phyloP scores from a whole-genome alignment of 1,284 basidiomycete genomes.

The Sphaerobolus stellatus region DNA sequence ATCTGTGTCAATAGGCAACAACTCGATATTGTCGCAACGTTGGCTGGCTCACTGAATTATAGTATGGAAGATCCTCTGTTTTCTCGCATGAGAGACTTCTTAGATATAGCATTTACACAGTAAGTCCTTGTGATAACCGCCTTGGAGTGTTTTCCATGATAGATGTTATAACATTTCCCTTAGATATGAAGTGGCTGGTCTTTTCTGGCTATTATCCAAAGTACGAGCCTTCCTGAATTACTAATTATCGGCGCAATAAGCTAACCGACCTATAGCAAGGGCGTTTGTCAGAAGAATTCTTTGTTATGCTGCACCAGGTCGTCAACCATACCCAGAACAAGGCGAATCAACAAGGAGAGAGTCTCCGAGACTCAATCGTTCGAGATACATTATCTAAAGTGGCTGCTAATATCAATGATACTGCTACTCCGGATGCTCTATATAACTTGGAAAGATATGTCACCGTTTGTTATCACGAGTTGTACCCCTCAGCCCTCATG shows the following conservation, averaged over 20 bases:
- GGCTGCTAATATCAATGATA: constrained; percentile 47
- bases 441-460: constrained; percentile 53
- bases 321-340: constrained; percentile 37
- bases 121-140: constrained; percentile 28
- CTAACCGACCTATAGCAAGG: constrained; percentile 35
- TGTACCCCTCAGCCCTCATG: constrained; percentile 50
- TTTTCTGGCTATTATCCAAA: constrained; percentile 57
- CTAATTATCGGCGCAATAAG: too few relatives aligned
- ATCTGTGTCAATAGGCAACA: constrained; percentile 35
- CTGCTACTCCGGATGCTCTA: constrained; percentile 47
- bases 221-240: constrained; percentile 41
- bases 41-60: constrained; percentile 47
- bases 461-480: constrained; percentile 53
- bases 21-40: constrained; percentile 47
- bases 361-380: constrained; percentile 51
- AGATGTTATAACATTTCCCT: too few relatives aligned
- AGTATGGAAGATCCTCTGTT: constrained; percentile 58
- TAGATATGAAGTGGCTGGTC: constrained; percentile 54
- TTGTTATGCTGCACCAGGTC: constrained; percentile 51
- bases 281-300: constrained; percentile 48
- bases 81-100: constrained; percentile 52
- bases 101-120: constrained; percentile 52
- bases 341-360: constrained; percentile 27
- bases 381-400: constrained; percentile 52
- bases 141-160: not conserved